These are phyloP conservation scores for Helenozyma rhizophorensis DNA, from an alignment of 805 yeast species.

Conservation along the genomic window DNA sequence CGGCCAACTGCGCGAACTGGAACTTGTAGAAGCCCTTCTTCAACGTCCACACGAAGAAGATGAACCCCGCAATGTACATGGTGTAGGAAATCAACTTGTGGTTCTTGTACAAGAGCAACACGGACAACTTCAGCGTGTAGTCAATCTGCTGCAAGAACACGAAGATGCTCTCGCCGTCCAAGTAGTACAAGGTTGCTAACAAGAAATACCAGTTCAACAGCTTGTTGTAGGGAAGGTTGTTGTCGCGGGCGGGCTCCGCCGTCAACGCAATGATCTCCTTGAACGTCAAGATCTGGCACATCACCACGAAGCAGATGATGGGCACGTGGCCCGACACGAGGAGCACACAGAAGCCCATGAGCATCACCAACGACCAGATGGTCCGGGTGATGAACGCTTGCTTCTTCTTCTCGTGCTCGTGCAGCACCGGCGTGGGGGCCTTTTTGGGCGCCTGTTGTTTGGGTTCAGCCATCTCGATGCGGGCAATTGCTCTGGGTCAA, in stretches of 20 bases:
- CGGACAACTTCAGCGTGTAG: slow-evolving; percentile 41
- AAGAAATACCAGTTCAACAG: slow-evolving; percentile 92
- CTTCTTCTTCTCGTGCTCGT: slow-evolving; percentile 47
- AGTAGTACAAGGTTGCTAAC: slow-evolving; percentile 78
- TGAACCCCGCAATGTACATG: slow-evolving; percentile 80
- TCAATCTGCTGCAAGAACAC: slow-evolving; percentile 57
- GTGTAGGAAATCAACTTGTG: slow-evolving; percentile 84
- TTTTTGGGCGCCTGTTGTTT: too few relatives aligned
- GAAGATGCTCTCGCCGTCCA: slow-evolving; percentile 82
- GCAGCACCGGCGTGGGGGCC: slow-evolving; percentile 3
- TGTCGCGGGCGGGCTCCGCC: slow-evolving; percentile 77
- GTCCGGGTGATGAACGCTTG: slow-evolving; percentile 85
- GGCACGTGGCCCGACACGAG: slow-evolving; percentile 83
- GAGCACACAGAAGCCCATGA: slow-evolving; percentile 54
- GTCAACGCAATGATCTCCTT: slow-evolving; percentile 87
- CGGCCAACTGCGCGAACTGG: slow-evolving; percentile 91
- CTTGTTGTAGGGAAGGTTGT: slow-evolving; percentile 75
- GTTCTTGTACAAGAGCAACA: slow-evolving; percentile 58
- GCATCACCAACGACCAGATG: slow-evolving; percentile 92
- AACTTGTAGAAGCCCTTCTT: slow-evolving; percentile 85
- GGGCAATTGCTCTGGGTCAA: too few relatives aligned
- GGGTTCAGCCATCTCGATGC: not conserved
- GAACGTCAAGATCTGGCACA: slow-evolving; percentile 78
- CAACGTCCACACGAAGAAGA: slow-evolving; percentile 82
- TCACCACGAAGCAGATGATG: slow-evolving; percentile 65